Conservation (phyloP, 352 stramenopile genomes). For the Pythium biforme region DNA sequence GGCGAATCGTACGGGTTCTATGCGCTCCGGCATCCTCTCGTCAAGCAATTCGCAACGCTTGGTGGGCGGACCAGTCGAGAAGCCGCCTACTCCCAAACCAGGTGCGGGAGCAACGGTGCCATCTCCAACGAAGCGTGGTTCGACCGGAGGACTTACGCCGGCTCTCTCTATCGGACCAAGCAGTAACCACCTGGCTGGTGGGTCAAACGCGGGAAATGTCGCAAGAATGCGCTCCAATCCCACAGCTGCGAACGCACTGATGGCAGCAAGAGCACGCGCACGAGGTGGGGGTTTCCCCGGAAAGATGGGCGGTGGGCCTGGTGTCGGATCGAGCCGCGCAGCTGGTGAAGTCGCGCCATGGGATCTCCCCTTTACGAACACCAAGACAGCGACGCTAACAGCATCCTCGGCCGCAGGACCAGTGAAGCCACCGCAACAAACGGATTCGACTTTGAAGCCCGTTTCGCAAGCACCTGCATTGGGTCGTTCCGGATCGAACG, state of each 20-base stretch:
- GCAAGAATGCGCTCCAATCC: conserved; percentile 44
- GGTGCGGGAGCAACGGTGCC: conserved; percentile 25
- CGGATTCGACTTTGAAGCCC: background rate
- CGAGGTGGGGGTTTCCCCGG: conserved; percentile 55
- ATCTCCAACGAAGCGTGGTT: conserved; percentile 52
- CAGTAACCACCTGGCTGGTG: conserved; percentile 3
- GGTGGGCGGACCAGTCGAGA: conserved; percentile 20
- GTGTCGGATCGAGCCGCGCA: conserved; percentile 26
- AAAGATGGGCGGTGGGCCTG: conserved; percentile 45
- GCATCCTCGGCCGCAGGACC: background rate
- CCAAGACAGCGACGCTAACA: conserved; percentile 14
- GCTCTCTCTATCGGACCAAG: conserved; percentile 10
- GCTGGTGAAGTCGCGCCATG: conserved; percentile 64
- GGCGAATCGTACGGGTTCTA: background rate
- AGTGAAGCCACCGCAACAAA: background rate
- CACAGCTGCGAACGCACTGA: conserved; percentile 64
- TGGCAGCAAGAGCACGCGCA: conserved; percentile 67
- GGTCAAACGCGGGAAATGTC: conserved; percentile 4
- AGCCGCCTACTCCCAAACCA: conserved; percentile 23
- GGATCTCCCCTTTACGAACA: conserved; percentile 64
- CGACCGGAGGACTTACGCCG: conserved; percentile 22
- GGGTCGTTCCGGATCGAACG: conserved; percentile 5
- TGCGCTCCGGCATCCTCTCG: conserved; percentile 15
- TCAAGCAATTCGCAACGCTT: conserved; percentile 1
- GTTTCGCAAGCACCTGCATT: background rate